Base-by-base conservation (phyloP, 345 rosid species). In the Eucalyptus regnans region DNA sequence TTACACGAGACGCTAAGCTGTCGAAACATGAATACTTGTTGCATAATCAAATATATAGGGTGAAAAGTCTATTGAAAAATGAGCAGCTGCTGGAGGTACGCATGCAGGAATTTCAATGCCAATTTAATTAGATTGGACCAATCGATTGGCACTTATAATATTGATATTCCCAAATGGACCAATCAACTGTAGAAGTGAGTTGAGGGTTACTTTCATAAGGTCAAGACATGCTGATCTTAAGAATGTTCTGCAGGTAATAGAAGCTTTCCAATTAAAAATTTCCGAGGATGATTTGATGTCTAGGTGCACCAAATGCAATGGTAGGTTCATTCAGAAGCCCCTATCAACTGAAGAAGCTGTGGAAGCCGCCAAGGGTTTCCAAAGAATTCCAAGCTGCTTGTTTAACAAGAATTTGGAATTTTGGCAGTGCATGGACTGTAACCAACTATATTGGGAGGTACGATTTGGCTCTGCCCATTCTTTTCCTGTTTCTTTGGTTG, bases 381-480 rank as follows among this genome's bases (percentile, higher is more conserved):
- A 97, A 93, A 96, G 90, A 92, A 96, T 97, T 89, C 99, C 98
- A 9, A 84, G 79, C 90, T 97, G 99, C 93, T 89, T 97, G 91
- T 96, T 97, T 88, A 89, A 96, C 95, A 96, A 96, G 91, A 93
- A 96, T 86, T 86, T 97, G 86, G 96, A 97, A 88, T 97, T 97
- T 91, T 97, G 99, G 99, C 99, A 97, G 91, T 96, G 99, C 94
- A 95, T 93, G 96, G 98, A 96, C 88, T 97, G 99, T 92, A 91
- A 93, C 91, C 99, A 97, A 93, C 97, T 97, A 64, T 96, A 97
- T 89, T 97, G 99, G 99, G 99, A 96, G 98, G 99, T 97, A 93
- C n/a, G 33, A 33, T 87, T 56, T 25, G 48, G 18, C 10, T 50
- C 54, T 64, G 27, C 37, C 66, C 29, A 56, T 71, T 23, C n/a